Evolutionary conservation across 2,329 filamentous ascomycete genomes (phyloP), one percentile per base, ranked within the genome.

Genomic region (Thielaviopsis populi): DNA sequence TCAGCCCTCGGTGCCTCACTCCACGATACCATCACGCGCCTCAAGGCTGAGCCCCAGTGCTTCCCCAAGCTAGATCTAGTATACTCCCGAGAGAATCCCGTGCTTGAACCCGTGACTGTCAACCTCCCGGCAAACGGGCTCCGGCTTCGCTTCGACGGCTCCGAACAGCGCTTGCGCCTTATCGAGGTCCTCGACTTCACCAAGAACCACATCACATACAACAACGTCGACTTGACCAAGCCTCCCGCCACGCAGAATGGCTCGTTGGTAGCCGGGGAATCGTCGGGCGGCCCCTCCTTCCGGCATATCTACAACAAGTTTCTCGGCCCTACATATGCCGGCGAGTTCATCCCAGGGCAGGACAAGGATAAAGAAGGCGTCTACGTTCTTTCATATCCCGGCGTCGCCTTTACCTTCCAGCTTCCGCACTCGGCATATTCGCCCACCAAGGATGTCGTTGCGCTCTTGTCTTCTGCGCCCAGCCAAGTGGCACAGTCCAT

Each of bases 381-480:
- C 24, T 99, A 97, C 71, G 85, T 96, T 41, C 78, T 99, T 41
- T 97, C 92, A 1, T 99, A 96, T 74, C 91, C 92, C 0, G 94
- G 94, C 0, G 85, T 99, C 37, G 90, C 92, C 0, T 96, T 97
- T 72, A 91, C 88, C 43, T 99, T 99, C 68, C 85, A 89, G 0
- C 78, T 97, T 37, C 80, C 85, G 60, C 77, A 82, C 65, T 84
- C 87, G 0, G 83, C 85, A 24, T 96, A 90, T 79, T 89, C 88
- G 2, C 81, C 86, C 0, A 75, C 78, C 60, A 86, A 85, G 70
- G 91, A 97, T 71, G 91, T 95, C 67, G 91, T 96, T 37, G 87
- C 89, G 0, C 76, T 96, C 43, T 80, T 97, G 17, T 91, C 90
- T 0, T 89, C 90, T 0, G 83, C 88, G 0, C 84, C 86, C 19